Percentiles rank a stretch among this genome's conserved stretches.
phyloP scores from a whole-genome alignment of 169 alveolate species.

The Plasmodium vivax region DNA sequence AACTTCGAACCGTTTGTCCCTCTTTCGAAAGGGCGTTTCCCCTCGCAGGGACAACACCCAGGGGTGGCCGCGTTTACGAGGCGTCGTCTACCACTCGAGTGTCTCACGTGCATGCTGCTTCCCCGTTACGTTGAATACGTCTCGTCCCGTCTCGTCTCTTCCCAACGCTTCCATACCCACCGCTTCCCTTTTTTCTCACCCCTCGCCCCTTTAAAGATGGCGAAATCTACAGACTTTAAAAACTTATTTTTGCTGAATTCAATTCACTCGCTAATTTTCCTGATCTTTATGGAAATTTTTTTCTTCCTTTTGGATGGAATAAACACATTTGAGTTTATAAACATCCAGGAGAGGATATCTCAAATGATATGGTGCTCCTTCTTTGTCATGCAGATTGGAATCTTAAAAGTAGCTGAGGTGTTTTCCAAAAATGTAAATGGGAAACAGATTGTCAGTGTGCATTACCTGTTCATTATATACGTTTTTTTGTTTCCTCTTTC shows the following conservation, averaged over 20 bases:
- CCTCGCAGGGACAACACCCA: not conserved
- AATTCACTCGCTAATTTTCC: constrained; percentile 14
- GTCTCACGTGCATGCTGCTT: not conserved
- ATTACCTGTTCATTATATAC: constrained; percentile 52
- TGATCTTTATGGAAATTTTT: constrained; percentile 51
- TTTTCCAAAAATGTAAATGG: constrained; percentile 3
- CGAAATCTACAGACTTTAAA: constrained; percentile 14
- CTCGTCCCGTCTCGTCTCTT: no score
- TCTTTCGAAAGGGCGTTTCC: not conserved
- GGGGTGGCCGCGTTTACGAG: not conserved
- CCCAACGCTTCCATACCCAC: no score
- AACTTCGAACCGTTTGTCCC: not conserved
- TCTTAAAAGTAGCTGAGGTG: constrained; percentile 62
- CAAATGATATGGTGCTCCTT: constrained; percentile 58
- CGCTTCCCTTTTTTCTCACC: not conserved
- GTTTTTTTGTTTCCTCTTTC: constrained; percentile 33
- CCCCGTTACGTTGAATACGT: not conserved
- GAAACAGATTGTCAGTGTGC: constrained; percentile 8
- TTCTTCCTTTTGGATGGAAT: constrained; percentile 68
- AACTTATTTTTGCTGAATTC: constrained; percentile 63
- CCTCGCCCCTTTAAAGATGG: not conserved
- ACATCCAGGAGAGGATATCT: constrained; percentile 33
- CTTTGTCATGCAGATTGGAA: constrained; percentile 32
- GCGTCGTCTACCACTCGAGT: not conserved
- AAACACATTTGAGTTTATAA: constrained; percentile 57